Evolutionary conservation across 1,139 yeast species (phyloP).

Genomic region (Wickerhamomyces sp.): DNA sequence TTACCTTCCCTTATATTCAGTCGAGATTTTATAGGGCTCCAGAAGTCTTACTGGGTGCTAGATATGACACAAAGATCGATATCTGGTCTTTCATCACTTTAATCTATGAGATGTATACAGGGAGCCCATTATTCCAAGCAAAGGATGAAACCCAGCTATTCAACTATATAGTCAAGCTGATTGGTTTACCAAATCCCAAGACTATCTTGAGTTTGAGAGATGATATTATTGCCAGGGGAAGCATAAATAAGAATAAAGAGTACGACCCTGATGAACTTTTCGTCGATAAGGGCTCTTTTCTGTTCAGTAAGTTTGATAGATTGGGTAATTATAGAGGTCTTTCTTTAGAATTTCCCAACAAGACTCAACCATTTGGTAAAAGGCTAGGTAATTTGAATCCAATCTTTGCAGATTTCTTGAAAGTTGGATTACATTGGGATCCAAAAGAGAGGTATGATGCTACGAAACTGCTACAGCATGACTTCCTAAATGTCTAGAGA

Average conservation of each 20-base stretch:
- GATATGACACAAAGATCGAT: conserved; percentile 65
- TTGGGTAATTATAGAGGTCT: conserved; percentile 33
- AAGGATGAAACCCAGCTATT: conserved; percentile 65
- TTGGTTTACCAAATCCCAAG: conserved; percentile 54
- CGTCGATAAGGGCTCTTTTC: conserved; percentile 17
- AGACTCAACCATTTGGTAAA: conserved; percentile 15
- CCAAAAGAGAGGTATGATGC: conserved; percentile 22
- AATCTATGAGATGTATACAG: conserved; percentile 59
- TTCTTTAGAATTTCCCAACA: conserved; percentile 23
- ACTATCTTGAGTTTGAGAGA: conserved; percentile 34
- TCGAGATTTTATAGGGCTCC: conserved; percentile 69
- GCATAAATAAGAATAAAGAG: conserved; percentile 22
- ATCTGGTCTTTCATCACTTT: conserved; percentile 79
- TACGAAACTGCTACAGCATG: conserved; percentile 26
- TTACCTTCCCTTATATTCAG: conserved; percentile 55
- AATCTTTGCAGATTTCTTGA: conserved; percentile 16
- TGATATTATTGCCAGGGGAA: conserved; percentile 29
- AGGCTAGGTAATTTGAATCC: conserved; percentile 11
- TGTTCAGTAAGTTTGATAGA: conserved; percentile 35
- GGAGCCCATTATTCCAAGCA: conserved; percentile 67
- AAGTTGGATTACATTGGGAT: conserved; percentile 19
- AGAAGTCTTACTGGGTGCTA: conserved; percentile 77
- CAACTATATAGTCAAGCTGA: conserved; percentile 49
- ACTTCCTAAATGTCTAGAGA: conserved; percentile 22
- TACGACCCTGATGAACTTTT: conserved; percentile 5